Conservation (phyloP, 441 rosid genomes). For the Erysimum pusillum region DNA sequence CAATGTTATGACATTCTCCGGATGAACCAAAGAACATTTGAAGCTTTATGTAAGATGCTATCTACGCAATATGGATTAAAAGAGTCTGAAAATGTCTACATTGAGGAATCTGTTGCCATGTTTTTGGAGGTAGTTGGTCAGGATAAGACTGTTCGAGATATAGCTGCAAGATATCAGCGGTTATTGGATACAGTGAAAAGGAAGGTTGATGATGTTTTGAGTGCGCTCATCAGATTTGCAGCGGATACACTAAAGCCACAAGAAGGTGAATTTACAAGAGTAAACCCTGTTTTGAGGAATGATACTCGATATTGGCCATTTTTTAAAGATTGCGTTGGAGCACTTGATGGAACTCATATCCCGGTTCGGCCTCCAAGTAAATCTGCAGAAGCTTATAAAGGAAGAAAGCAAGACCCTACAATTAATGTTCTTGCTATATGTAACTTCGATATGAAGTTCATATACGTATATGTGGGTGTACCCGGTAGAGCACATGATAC, state of each 20-base stretch:
- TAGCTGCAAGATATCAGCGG: neutral
- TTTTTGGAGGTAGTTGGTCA: slow-evolving; percentile 14
- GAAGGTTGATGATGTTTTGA: slow-evolving; percentile 6
- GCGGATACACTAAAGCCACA: neutral
- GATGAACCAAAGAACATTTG: neutral
- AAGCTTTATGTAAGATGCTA: neutral
- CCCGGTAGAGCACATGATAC: neutral
- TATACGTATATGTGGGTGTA: neutral
- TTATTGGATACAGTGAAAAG: neutral
- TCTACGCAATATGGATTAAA: neutral
- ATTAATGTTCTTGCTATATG: neutral
- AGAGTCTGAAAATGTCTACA: neutral
- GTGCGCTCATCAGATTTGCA: neutral
- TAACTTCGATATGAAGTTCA: neutral
- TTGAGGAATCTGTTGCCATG: neutral
- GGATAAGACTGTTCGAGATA: neutral
- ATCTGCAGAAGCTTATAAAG: too few species aligned
- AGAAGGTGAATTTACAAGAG: too few species aligned
- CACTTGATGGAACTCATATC: too few species aligned
- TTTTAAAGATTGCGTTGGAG: too few species aligned
- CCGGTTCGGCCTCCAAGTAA: too few species aligned
- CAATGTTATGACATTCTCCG: neutral
- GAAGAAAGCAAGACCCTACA: too few species aligned
- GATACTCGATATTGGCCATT: too few species aligned
- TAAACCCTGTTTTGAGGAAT: too few species aligned